These are phyloP conservation scores for Cryptosporidium xiaoi DNA, from an alignment of 169 alveolate species.

Conservation along the genomic window DNA sequence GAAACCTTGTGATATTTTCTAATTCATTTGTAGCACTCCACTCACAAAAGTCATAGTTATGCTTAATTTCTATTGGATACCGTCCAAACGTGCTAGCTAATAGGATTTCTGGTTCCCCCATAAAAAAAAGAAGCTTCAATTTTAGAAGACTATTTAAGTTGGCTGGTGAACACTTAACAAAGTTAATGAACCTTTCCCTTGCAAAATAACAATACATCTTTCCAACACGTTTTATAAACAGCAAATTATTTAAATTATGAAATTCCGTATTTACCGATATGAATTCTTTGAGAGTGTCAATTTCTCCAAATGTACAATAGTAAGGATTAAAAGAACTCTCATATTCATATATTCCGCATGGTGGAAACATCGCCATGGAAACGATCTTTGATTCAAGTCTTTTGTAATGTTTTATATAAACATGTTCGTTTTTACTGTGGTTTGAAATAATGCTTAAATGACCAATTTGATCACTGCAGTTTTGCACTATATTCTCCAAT, in stretches of 20 bases:
- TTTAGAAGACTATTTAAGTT: not conserved
- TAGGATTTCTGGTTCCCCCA: slow-evolving; percentile 61
- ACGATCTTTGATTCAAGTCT: slow-evolving; percentile 21
- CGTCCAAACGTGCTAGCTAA: slow-evolving; percentile 40
- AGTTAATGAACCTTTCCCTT: slow-evolving; percentile 33
- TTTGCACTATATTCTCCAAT: slow-evolving; percentile 4
- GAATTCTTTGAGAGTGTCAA: slow-evolving; percentile 6
- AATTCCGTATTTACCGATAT: slow-evolving; percentile 11
- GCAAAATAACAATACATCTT: slow-evolving; percentile 55
- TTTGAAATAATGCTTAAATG: not conserved
- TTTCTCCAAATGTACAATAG: slow-evolving; percentile 26
- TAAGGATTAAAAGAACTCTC: slow-evolving; percentile 60
- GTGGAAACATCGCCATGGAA: slow-evolving; percentile 51
- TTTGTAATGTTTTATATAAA: not conserved
- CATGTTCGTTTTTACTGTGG: not conserved
- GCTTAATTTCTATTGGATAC: slow-evolving; percentile 9
- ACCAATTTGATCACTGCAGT: not conserved
- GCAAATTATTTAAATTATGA: not conserved
- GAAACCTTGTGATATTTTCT: slow-evolving; percentile 31
- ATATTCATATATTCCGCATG: slow-evolving; percentile 23
- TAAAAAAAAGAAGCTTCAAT: slow-evolving; percentile 17
- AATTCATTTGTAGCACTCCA: slow-evolving; percentile 3
- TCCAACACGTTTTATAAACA: slow-evolving; percentile 12
- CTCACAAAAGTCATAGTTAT: slow-evolving; percentile 7
- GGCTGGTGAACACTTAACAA: not conserved